Base-by-base conservation (phyloP, 768 basidiomycete species). In the Tricholoma flavovirens region DNA sequence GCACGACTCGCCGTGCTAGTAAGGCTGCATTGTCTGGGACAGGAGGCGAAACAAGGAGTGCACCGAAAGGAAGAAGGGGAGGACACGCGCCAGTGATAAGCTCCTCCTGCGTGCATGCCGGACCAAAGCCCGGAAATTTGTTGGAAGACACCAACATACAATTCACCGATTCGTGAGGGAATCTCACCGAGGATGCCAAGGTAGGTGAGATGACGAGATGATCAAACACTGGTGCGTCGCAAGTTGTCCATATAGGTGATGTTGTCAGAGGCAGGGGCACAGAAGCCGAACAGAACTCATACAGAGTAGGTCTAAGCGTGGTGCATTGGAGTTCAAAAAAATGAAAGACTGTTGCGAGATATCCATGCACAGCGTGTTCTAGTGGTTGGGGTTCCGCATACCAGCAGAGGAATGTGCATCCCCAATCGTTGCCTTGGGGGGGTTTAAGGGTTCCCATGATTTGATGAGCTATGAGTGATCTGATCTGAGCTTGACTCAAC, bases 41-140 rank as follows among this genome's bases (percentile, higher is more conserved):
- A 19, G 69, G 68, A 30, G 71, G 68, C 5, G 66, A 63, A 29
- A 74, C 33, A 32, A 71, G 59, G 26, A 73, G 55, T 40, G 69
- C 70, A 11, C 66, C 68, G 38, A 70, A 55, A 22, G 64, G 61
- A 17, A 72, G 58, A 35, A 71, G 54, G 5, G 64, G 60, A 9
- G 68, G 68, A 51, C 68, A 71, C 14, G 67, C 64, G n/a, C 62
- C 66, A 11, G 69, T 69, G 19, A 70, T 53, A 11, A 71, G 60
- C 43, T 71, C 71, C 54, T 72, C 70, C 57, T 72, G 72, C 8
- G 71, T 72, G 53, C 66, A 67, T 15, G 69, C 63, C 35, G 67
- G 36, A 24, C 71, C 69, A 52, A 71, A 74, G 15, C 71, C 69
- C 6, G 69, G 70, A 4, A 54, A 67, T 38, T 64, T 64, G 56